phyloP scores from a whole-genome alignment of 495 filamentous ascomycete species.

The Peziza echinospora region DNA sequence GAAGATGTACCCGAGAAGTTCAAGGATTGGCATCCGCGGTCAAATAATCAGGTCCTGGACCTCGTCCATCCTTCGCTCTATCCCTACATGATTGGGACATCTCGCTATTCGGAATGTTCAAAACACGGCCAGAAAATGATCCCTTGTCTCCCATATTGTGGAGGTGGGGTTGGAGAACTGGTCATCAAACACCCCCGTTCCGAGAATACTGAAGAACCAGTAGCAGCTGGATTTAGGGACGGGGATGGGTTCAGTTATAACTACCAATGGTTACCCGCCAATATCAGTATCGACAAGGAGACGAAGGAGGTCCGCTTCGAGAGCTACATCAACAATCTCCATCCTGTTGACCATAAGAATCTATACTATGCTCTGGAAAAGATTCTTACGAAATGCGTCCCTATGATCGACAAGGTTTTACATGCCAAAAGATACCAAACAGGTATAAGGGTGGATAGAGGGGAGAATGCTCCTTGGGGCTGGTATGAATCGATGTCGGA shows the following conservation, averaged over 20 bases:
- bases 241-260: background rate
- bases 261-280: slow-evolving; percentile 40
- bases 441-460: too few species aligned
- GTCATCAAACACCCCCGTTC: too few species aligned
- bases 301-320: slow-evolving; percentile 47
- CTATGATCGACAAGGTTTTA: slow-evolving; percentile 30
- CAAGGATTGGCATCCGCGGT: slow-evolving; percentile 39
- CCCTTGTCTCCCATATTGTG: too few species aligned
- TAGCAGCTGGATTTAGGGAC: background rate
- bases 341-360: slow-evolving; percentile 25
- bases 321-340: slow-evolving; percentile 43
- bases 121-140: too few species aligned
- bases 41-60: slow-evolving; percentile 33
- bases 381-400: slow-evolving; percentile 28
- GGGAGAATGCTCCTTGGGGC: too few species aligned
- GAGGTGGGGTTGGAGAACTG: too few species aligned
- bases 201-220: too few species aligned
- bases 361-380: slow-evolving; percentile 33
- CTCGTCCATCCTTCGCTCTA: slow-evolving; percentile 41
- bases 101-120: too few species aligned
- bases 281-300: slow-evolving; percentile 28
- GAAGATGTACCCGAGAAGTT: slow-evolving; percentile 25
- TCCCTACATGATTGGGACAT: slow-evolving; percentile 34
- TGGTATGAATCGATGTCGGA: too few species aligned
- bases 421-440: too few species aligned